Base-by-base conservation (phyloP, 2,329 filamentous ascomycete species). In the Pestalotiopsis sp. region DNA sequence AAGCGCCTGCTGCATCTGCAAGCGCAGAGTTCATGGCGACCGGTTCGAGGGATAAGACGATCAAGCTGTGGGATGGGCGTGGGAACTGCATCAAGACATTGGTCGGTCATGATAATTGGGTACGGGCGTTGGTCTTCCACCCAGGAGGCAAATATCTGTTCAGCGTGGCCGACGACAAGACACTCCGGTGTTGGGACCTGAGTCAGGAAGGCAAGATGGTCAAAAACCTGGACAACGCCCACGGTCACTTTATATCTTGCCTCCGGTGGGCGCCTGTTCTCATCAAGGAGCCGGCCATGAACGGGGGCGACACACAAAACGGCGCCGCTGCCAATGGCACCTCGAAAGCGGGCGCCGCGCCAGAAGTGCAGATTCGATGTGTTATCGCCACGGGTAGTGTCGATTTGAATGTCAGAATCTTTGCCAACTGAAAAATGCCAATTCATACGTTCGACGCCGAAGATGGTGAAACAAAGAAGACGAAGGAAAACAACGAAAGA, bases 21-120 rank as follows among this genome's bases (percentile, higher is more conserved):
- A 88, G 91, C 0, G 93, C 93, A 4, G 95, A 98, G 77, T 98
- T 93, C 77, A 88, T 97, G 77, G 95, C 95, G 0, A 97, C 95
- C 0, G 95, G 94, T 11, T 92, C 92, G 9, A 86, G 95, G 78
- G 95, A 98, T 80, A 98, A 97, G 83, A 92, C 91, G 0, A 97
- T 98, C 77, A 91, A 91, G 75, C 82, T 98, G 6, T 98, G 95
- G 94, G 93, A 97, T 78, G 88, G 91, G 12, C 88, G 94, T 66
- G 95, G 95, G 39, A 94, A 91, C 12, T 89, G 93, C 72, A 90
- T 98, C 77, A 95, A 94, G 79, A 96, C 92, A 0, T 84, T 98
- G 1, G 83, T 90, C 1, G 95, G 95, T 1, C 95, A 98, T 78
- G 95, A 98, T 79, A 98, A 98, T 78, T 98, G 95, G 95, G 90